A percentile compares a stretch with the other conserved stretches of the same genome.
Conservation (phyloP, 2,329 filamentous ascomycete species). For the Exophiala sp. region DNA sequence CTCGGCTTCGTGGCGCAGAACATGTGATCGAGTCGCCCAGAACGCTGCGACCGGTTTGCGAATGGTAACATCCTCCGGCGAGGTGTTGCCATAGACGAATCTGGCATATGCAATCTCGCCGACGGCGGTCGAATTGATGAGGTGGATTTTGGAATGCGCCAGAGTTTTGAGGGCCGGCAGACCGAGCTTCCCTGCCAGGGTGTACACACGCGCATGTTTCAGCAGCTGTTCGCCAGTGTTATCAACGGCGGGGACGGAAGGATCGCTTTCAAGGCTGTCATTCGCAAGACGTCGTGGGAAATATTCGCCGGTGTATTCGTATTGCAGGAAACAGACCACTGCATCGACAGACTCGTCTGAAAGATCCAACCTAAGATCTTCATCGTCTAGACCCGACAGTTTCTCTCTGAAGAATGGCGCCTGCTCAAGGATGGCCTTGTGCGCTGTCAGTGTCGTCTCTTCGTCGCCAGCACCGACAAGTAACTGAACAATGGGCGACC, state of each 20-base stretch:
- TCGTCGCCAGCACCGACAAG: conserved; percentile 57
- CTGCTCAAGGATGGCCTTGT: conserved; percentile 67
- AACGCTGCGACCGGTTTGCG: conserved; percentile 81
- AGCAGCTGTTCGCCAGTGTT: conserved; percentile 76
- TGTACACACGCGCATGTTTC: conserved; percentile 85
- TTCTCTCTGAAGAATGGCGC: conserved; percentile 61
- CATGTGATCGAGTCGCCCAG: conserved; percentile 76
- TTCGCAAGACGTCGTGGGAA: conserved; percentile 61
- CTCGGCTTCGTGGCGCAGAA: conserved; percentile 78
- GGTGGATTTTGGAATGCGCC: conserved; percentile 84
- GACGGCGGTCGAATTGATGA: conserved; percentile 77
- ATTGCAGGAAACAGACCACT: conserved; percentile 74
- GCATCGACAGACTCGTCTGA: conserved; percentile 63
- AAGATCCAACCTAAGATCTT: conserved; percentile 52
- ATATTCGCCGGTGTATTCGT: conserved; percentile 79
- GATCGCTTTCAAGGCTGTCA: conserved; percentile 64
- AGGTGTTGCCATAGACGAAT: conserved; percentile 78
- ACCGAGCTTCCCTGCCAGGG: conserved; percentile 72
- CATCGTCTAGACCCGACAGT: conserved; percentile 12
- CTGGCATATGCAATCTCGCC: conserved; percentile 89
- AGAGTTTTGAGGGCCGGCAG: conserved; percentile 64
- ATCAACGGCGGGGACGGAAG: conserved; percentile 60
- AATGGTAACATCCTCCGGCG: conserved; percentile 62
- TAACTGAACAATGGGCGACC: conserved; percentile 63
- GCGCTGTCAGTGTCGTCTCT: conserved; percentile 64